phyloP scores from a whole-genome alignment of 2,329 filamentous ascomycete species.

The Dothiorella sarmentorum region DNA sequence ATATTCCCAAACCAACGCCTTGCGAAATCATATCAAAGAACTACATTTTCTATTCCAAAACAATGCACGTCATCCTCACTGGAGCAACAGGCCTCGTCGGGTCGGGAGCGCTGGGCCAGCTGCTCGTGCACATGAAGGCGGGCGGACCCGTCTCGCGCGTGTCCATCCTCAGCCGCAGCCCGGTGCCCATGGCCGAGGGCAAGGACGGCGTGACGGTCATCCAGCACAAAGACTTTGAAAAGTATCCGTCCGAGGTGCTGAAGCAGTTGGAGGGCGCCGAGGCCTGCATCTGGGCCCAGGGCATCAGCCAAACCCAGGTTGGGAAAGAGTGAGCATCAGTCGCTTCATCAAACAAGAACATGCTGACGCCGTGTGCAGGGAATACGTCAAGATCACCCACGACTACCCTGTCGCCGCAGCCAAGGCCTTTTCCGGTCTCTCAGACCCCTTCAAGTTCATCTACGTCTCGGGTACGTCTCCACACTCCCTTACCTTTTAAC shows the following conservation, averaged over 20 bases:
- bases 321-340: constrained; percentile 50
- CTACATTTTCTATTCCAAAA: not conserved
- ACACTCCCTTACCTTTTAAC: not conserved
- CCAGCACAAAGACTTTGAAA: constrained; percentile 63
- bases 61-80: constrained; percentile 43
- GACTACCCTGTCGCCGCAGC: constrained; percentile 64
- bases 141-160: constrained; percentile 51
- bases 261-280: constrained; percentile 60
- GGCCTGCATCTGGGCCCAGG: constrained; percentile 72
- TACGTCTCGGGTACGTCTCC: constrained; percentile 55
- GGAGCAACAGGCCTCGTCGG: constrained; percentile 44
- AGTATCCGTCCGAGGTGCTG: constrained; percentile 58
- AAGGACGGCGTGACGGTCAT: constrained; percentile 61
- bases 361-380: constrained; percentile 32
- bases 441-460: constrained; percentile 63
- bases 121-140: constrained; percentile 37
- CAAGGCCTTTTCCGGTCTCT: constrained; percentile 53
- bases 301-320: constrained; percentile 60
- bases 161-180: constrained; percentile 64
- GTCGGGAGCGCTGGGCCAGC: constrained; percentile 36
- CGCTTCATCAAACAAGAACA: not conserved
- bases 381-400: constrained; percentile 67
- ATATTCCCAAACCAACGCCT: not conserved
- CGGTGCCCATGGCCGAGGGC: constrained; percentile 60
- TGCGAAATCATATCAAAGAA: not conserved